Conservation (phyloP, 257 asterid species). For the Salvia hispanica region DNA sequence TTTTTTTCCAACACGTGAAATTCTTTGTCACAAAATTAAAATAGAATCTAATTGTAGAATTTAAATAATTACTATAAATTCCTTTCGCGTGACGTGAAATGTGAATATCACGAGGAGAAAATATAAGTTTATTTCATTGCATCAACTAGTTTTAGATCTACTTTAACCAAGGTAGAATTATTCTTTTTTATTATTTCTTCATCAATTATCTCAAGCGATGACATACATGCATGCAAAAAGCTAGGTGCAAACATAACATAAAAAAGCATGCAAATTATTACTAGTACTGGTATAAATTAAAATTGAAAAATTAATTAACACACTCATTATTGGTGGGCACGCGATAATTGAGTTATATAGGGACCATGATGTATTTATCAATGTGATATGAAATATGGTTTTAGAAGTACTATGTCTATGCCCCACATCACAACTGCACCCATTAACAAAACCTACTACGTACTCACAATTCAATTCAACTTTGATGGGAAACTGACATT, state of each 20-base stretch:
- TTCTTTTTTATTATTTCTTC: neutral
- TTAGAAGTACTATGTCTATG: slow-evolving; percentile 34
- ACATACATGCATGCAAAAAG: no score
- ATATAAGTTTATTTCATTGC: no score
- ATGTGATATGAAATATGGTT: slow-evolving; percentile 34
- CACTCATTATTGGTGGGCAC: slow-evolving; percentile 31
- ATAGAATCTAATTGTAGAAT: no score
- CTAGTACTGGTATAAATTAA: neutral
- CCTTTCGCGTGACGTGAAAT: no score
- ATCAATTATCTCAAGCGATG: no score
- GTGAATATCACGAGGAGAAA: no score
- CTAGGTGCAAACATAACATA: no score
- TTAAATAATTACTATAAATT: no score
- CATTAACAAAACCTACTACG: slow-evolving; percentile 36
- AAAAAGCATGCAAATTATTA: no score
- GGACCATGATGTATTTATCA: slow-evolving; percentile 25
- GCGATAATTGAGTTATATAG: slow-evolving; percentile 38
- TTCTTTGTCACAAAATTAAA: no score
- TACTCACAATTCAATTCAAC: neutral
- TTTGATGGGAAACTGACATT: slow-evolving; percentile 40
- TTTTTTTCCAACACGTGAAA: no score
- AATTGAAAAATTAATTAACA: neutral
- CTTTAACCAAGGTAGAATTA: neutral
- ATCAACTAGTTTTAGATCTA: no score
- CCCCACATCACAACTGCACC: slow-evolving; percentile 43